Evolutionary conservation across 2,329 filamentous ascomycete species (phyloP), one percentile per base, ranked within the genome.

Genomic region (Mariannaea sp.): DNA sequence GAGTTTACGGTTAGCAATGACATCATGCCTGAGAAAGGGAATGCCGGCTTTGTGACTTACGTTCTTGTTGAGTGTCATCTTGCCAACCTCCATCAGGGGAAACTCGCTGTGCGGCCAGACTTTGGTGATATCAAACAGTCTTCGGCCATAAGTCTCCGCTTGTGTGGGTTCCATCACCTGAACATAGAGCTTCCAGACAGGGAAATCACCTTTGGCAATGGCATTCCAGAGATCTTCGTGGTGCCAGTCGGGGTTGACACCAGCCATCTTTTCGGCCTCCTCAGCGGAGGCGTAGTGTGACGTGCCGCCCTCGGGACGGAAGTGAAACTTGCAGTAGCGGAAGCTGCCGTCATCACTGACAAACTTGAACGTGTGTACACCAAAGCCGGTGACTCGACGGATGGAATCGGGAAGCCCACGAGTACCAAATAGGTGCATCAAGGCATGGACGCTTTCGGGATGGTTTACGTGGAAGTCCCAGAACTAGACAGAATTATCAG

Each of bases 91-190:
- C 2, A 71, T 68, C 40, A 82, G 61, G 0, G 80, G 80, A 55
- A 75, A 80, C 19, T 80, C 72, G 22, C 71, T 67, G 32, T 80
- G 74, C 0, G 80, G 77, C 80, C 80, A 82, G 24, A 78, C 73
- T 53, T 82, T 79, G 8, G 81, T 85, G 29, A 78, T 72, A 59
- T 86, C 82, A 59, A 85, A 83, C 39, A 83, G 73, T 49, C 80
- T 77, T 55, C 74, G 73, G 1, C 72, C 69, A 52, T 76, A 76
- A 0, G 59, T 74, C 45, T 78, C 76, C 3, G 79, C 79, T 36
- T 82, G 71, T 49, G 77, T 69, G 0, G 80, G 77, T 5, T 74
- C 71, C 73, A 85, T 82, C 32, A 80, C 73, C 65, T 85, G 81
- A 1, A 84, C 65, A 56, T 76, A 78, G 7, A 81, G 65, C 6